Conservation (phyloP, 768 basidiomycete genomes). For the Bullera alba region DNA sequence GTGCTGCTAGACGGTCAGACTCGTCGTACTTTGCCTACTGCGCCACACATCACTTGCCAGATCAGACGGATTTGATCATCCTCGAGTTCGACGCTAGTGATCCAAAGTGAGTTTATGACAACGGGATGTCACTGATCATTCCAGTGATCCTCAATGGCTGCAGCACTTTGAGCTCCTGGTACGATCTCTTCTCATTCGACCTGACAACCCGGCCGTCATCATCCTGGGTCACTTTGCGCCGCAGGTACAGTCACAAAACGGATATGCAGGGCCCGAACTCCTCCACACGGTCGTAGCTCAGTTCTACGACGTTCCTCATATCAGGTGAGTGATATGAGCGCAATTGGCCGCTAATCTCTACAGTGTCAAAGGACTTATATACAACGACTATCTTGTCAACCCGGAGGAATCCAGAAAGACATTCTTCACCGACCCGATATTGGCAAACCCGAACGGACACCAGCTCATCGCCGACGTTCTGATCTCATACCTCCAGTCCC, state of each 20-base stretch:
- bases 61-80: slow-evolving; percentile 87
- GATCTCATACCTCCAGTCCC: slow-evolving; percentile 77
- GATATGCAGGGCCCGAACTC: slow-evolving; percentile 83
- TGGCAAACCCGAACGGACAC: slow-evolving; percentile 74
- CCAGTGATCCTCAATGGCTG: slow-evolving; percentile 62
- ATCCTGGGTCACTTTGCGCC: slow-evolving; percentile 93
- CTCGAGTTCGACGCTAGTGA: slow-evolving; percentile 92
- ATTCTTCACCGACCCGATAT: slow-evolving; percentile 76
- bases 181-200: slow-evolving; percentile 81
- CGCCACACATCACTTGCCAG: slow-evolving; percentile 85
- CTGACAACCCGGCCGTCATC: slow-evolving; percentile 83
- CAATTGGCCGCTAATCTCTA: neutral
- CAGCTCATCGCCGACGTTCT: slow-evolving; percentile 80
- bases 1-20: slow-evolving; percentile 86
- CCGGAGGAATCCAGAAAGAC: slow-evolving; percentile 57
- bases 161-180: slow-evolving; percentile 87
- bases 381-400: slow-evolving; percentile 71
- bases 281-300: slow-evolving; percentile 86
- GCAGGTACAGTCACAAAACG: slow-evolving; percentile 68
- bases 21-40: slow-evolving; percentile 95
- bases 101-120: slow-evolving; percentile 57
- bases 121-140: neutral
- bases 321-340: slow-evolving; percentile 51
- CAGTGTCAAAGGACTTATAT: slow-evolving; percentile 73
- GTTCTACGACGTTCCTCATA: slow-evolving; percentile 93